Conservation (phyloP, 805 yeast genomes). For the Sungouiozyma intestinalis region DNA sequence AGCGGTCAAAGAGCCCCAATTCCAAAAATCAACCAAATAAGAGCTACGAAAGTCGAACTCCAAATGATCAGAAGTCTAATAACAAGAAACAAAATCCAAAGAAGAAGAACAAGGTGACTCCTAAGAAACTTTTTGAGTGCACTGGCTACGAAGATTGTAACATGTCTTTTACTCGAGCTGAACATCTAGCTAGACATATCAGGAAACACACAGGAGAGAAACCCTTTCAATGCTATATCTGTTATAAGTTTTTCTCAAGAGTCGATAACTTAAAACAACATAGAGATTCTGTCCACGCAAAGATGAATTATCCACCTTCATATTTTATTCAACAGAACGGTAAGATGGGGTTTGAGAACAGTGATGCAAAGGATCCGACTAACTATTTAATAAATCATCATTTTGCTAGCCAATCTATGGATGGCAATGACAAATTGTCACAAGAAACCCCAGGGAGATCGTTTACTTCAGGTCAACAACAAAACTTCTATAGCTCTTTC, state of each 20-base stretch:
- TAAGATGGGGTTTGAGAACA: background rate
- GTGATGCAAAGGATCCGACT: background rate
- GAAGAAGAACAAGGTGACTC: slow-evolving; percentile 1
- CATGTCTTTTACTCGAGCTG: slow-evolving; percentile 85
- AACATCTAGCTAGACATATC: slow-evolving; percentile 85
- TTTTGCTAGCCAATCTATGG: background rate
- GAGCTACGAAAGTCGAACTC: background rate
- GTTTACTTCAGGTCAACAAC: background rate
- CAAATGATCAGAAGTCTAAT: background rate
- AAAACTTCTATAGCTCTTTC: background rate
- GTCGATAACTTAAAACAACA: slow-evolving; percentile 86
- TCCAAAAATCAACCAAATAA: background rate
- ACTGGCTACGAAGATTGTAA: slow-evolving; percentile 76
- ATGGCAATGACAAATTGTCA: background rate
- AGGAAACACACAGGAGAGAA: slow-evolving; percentile 92
- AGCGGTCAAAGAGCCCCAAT: background rate
- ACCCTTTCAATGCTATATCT: slow-evolving; percentile 80
- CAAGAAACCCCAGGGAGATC: background rate
- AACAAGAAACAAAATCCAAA: background rate
- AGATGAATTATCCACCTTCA: slow-evolving; percentile 4
- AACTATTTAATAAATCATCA: background rate
- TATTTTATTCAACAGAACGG: slow-evolving; percentile 1
- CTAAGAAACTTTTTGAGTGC: slow-evolving; percentile 60
- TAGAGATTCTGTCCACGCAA: slow-evolving; percentile 70
- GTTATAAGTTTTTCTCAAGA: slow-evolving; percentile 68